Evolutionary conservation across 164 flowering plant species (phyloP), one percentile per base, ranked within the genome.

Genomic region (Magnolia sinica): DNA sequence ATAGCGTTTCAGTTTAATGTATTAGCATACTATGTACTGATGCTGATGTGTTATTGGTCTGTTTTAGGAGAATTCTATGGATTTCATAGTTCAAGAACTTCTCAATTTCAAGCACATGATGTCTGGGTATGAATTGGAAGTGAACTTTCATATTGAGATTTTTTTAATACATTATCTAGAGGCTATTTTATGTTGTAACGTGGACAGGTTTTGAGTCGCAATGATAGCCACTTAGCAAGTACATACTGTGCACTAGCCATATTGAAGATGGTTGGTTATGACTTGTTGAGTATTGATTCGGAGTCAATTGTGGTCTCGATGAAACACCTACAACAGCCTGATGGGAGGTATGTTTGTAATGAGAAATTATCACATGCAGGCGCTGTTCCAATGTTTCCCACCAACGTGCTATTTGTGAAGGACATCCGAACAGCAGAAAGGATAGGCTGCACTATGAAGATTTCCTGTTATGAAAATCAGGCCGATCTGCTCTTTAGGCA

Each of bases 211-310:
- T 79, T 73, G 75, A 63, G 29, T 76, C 88, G 77, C 76, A 90
- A 86, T 81, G 84, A 83, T 13, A 87, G 98, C 86, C 89, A 96
- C 80, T 83, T 94, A 83, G 98, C 99, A 55, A 96, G 97, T 81
- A 92, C 99, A 0, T 96, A 94, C 75, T 90, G 92, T 85, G 99
- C 96, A 13, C 76, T 96, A 45, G 88, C 94, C 37, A 91, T 96
- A 78, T 83, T 96, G 59, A 94, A 86, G 87, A 90, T 84, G 31
- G 81, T 94, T 84, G 98, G 93, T 73, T 87, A 88, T 74, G 76
- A 90, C 76, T 82, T 94, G 27, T 79, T 86, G 51, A 79, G 52
- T 73, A 73, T 93, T 77, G 86, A 90, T 75, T 74, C 84, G 64
- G 84, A 87, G 55, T 71, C 86, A 22, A 85, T 96, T 29, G 76